Evolutionary conservation across 768 basidiomycete species (phyloP).

Genomic region (Calocera cornea): DNA sequence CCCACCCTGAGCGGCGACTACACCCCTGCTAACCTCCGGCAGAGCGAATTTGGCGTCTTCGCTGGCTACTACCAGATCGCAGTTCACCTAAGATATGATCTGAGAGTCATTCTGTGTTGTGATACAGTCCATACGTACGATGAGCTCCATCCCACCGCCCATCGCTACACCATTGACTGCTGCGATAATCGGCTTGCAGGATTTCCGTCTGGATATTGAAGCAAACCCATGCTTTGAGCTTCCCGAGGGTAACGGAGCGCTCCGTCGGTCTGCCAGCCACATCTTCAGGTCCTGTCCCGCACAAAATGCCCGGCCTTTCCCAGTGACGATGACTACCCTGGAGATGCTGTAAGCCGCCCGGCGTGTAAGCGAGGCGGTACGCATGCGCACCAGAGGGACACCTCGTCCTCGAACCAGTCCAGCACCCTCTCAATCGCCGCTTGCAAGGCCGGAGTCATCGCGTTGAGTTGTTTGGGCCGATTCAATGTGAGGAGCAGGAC

Average conservation of each 20-base stretch:
- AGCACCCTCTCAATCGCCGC: slow-evolving; percentile 39
- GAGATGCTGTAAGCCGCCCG: not conserved
- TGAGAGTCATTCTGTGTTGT: not conserved
- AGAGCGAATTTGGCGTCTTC: slow-evolving; percentile 56
- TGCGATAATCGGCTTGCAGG: slow-evolving; percentile 62
- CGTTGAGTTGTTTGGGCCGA: slow-evolving; percentile 57
- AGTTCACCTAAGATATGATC: slow-evolving; percentile 37
- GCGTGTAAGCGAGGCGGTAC: not conserved
- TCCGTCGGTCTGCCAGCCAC: slow-evolving; percentile 29
- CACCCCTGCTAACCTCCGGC: slow-evolving; percentile 68
- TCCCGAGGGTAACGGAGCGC: not conserved
- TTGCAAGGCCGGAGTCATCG: slow-evolving; percentile 49
- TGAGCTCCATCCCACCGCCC: slow-evolving; percentile 52
- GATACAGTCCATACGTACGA: slow-evolving; percentile 17
- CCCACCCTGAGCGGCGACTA: slow-evolving; percentile 55
- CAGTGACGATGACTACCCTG: slow-evolving; percentile 67
- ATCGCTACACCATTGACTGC: slow-evolving; percentile 65
- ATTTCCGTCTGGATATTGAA: slow-evolving; percentile 51
- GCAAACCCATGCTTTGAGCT: slow-evolving; percentile 48
- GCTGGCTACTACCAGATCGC: slow-evolving; percentile 59
- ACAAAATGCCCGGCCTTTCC: slow-evolving; percentile 58
- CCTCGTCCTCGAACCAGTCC: slow-evolving; percentile 63
- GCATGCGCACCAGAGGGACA: slow-evolving; percentile 50
- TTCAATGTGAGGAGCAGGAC: slow-evolving; percentile 47
- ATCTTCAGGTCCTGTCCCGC: slow-evolving; percentile 68